Evolutionary conservation across 1,139 yeast species (phyloP).

Genomic region (Pichia sp.): DNA sequence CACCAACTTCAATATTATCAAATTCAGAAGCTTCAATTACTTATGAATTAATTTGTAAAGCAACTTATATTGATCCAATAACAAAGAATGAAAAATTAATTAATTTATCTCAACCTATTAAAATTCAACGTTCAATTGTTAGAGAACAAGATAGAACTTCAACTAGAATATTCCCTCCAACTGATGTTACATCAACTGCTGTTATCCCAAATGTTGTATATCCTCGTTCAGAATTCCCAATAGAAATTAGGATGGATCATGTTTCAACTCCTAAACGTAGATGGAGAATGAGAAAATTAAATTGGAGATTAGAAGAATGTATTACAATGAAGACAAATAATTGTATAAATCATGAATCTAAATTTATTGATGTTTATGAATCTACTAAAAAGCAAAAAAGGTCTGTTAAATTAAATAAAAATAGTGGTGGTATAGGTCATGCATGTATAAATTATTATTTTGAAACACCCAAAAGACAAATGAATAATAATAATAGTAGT

Average conservation of each 20-base stretch:
- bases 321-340: constrained; percentile 53
- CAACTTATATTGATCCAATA: constrained; percentile 23
- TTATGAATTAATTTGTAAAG: constrained; percentile 69
- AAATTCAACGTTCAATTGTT: constrained; percentile 68
- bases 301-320: constrained; percentile 88
- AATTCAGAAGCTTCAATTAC: constrained; percentile 51
- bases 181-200: constrained; percentile 81
- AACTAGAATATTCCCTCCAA: constrained; percentile 90
- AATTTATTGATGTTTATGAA: constrained; percentile 43
- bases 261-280: constrained; percentile 54
- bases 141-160: constrained; percentile 85
- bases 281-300: constrained; percentile 88
- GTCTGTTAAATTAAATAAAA: constrained; percentile 22
- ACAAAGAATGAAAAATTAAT: constrained; percentile 31
- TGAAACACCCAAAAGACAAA: constrained; percentile 22
- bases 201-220: constrained; percentile 82
- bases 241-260: constrained; percentile 79
- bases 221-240: constrained; percentile 79
- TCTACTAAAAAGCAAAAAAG: constrained; percentile 30
- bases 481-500: constrained; percentile 10
- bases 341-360: constrained; percentile 50
- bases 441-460: constrained; percentile 24
- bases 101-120: constrained; percentile 57
- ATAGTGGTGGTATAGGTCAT: constrained; percentile 26
- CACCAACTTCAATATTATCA: constrained; percentile 64